These are phyloP conservation scores for Trichosporon ovoides DNA, from an alignment of 1,284 basidiomycete species.

Conservation along the genomic window DNA sequence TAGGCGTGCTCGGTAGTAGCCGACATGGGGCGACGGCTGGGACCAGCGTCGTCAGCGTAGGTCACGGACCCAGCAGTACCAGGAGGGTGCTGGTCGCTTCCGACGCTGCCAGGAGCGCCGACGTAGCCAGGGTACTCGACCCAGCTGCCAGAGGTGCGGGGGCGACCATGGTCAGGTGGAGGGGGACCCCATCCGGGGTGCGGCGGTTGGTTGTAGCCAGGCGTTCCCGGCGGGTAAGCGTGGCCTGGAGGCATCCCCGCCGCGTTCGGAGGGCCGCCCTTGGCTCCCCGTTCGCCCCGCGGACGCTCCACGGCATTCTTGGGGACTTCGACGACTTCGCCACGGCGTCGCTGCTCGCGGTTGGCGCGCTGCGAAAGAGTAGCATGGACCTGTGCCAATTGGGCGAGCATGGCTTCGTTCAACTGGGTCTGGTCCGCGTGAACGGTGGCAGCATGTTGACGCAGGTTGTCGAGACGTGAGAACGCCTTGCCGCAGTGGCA, in stretches of 20 bases:
- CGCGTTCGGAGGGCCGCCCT: conserved; percentile 7
- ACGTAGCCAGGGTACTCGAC: conserved; percentile 30
- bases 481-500: conserved; percentile 96
- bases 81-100: conserved; percentile 19
- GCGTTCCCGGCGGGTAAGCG: conserved; percentile 8
- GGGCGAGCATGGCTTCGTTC: conserved; percentile 88
- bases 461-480: conserved; percentile 89
- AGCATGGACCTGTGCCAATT: conserved; percentile 78
- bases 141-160: conserved; percentile 29
- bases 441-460: conserved; percentile 93
- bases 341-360: conserved; percentile 44
- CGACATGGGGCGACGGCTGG: conserved; percentile 36
- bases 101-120: conserved; percentile 7
- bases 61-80: conserved; percentile 15
- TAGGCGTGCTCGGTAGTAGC: conserved; percentile 30
- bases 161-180: conserved; percentile 28
- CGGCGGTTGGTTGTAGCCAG: conserved; percentile 13
- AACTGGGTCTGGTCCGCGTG: conserved; percentile 78
- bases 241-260: conserved; percentile 8
- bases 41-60: conserved; percentile 33
- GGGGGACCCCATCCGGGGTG: conserved; percentile 14
- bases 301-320: conserved; percentile 46
- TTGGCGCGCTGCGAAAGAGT: conserved; percentile 56
- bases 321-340: conserved; percentile 48
- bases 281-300: conserved; percentile 21